Percentiles rank a stretch among this genome's conserved stretches.
phyloP scores from a whole-genome alignment of 768 basidiomycete species.

The Trametes sanguinea region DNA sequence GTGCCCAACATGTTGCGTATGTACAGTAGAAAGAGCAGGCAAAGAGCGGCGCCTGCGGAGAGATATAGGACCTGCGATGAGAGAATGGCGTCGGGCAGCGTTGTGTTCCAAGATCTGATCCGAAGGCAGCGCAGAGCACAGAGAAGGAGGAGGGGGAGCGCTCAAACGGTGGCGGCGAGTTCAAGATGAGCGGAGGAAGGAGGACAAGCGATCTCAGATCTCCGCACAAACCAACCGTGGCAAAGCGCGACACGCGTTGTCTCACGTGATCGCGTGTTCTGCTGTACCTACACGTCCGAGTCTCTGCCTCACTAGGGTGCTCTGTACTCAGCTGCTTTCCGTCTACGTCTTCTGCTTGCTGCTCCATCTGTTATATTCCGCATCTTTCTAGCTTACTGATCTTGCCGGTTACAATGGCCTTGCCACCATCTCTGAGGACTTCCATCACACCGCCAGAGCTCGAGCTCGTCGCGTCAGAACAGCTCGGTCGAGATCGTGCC shows the following conservation, averaged over 20 bases:
- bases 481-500: conserved; percentile 85
- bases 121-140: neutral
- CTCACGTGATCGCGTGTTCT: conserved; percentile 16
- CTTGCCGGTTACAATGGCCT: conserved; percentile 55
- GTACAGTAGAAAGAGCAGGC: conserved; percentile 8
- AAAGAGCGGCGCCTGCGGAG: conserved; percentile 10
- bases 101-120: neutral
- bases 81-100: neutral
- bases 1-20: conserved; percentile 29
- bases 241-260: conserved; percentile 20
- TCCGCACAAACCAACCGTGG: conserved; percentile 15
- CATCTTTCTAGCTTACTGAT: neutral
- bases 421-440: conserved; percentile 67
- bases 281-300: neutral
- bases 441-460: conserved; percentile 84
- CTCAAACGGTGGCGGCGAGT: neutral
- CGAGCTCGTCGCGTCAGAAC: conserved; percentile 84
- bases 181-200: neutral
- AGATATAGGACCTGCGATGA: neutral
- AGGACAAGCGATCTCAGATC: conserved; percentile 13
- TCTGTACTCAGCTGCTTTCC: too few relatives aligned
- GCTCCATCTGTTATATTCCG: too few relatives aligned
- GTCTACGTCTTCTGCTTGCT: too few relatives aligned
- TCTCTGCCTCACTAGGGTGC: neutral
- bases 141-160: neutral